Base-by-base conservation (phyloP, 345 rosid genomes). In the Heritiera littoralis region DNA sequence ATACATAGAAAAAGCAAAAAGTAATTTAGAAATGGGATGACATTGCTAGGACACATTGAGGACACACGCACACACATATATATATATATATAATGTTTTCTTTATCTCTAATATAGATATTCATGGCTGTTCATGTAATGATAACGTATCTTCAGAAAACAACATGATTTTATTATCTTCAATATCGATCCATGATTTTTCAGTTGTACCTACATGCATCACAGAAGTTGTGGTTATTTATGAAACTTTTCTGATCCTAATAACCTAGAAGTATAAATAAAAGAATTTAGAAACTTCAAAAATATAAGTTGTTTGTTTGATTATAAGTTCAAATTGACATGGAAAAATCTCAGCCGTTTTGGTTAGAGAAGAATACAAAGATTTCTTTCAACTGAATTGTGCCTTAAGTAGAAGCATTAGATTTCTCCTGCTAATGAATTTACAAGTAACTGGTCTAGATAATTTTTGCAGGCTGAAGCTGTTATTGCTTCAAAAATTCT, bases 401-500 rank as follows among this genome's bases (percentile, higher is more conserved):
- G 30, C 51, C 72, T 67, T 67, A 41, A 66, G 1, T 15, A 9
- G 38, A 71, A 52, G 45, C 41, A 12, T 67, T 59, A 75, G 13
- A 70, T 51, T 75, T 52, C 23, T 54, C 23, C 51, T 40, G 72
- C 68, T 74, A 56, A 59, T 32, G 38, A 17, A 35, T 60, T 77
- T 79, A 43, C 41, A 61, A 48, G 64, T 14, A 3, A 35, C 32
- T 35, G 17, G 5, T 65, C 13, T 35, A 66, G 23, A 35, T 20
- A 43, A 63, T 46, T 46, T 79, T 80, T 85, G 85, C 89, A 95
- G 98, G 88, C 74, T 85, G 98, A 95, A 88, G 83, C 86, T 76
- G 87, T 86, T 52, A 82, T 95, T 82, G 90, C 85, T 78, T 89
- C 90, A 30, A 92, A 87, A 84, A 85, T 91, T 74, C 78, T 92